phyloP scores from a whole-genome alignment of 2,329 filamentous ascomycete genomes.

The Trematosphaeria pertusa region DNA sequence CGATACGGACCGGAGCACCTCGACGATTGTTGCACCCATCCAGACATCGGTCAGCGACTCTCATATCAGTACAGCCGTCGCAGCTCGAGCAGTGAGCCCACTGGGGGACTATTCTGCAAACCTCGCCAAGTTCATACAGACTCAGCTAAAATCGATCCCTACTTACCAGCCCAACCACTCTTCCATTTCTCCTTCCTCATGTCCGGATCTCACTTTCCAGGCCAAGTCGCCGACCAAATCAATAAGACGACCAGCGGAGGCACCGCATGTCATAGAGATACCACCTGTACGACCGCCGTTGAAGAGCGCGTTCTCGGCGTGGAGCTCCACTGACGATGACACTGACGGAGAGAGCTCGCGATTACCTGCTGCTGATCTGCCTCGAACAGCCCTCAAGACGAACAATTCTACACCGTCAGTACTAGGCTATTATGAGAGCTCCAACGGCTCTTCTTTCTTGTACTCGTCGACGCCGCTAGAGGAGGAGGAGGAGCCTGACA shows the following conservation, averaged over 20 bases:
- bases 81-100: constrained; percentile 24
- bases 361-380: constrained; percentile 18
- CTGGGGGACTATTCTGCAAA: constrained; percentile 45
- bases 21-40: constrained; percentile 31
- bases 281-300: constrained; percentile 41
- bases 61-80: constrained; percentile 10
- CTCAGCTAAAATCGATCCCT: constrained; percentile 43
- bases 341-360: constrained; percentile 33
- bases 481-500: constrained; percentile 25
- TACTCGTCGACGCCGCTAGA: constrained; percentile 39
- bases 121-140: constrained; percentile 45
- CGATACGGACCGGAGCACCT: constrained; percentile 38
- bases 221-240: constrained; percentile 26
- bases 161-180: constrained; percentile 30
- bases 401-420: constrained; percentile 39
- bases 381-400: constrained; percentile 12
- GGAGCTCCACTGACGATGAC: constrained; percentile 47
- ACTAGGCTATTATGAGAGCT: constrained; percentile 37
- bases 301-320: constrained; percentile 44
- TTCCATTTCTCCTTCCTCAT: constrained; percentile 34
- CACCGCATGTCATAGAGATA: constrained; percentile 35
- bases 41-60: constrained; percentile 10
- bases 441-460: constrained; percentile 36
- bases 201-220: constrained; percentile 37
- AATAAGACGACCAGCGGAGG: constrained; percentile 24